A percentile compares a stretch with the other conserved stretches of the same genome.
phyloP scores from a whole-genome alignment of 805 yeast genomes.

The Ogataea pilisensis region DNA sequence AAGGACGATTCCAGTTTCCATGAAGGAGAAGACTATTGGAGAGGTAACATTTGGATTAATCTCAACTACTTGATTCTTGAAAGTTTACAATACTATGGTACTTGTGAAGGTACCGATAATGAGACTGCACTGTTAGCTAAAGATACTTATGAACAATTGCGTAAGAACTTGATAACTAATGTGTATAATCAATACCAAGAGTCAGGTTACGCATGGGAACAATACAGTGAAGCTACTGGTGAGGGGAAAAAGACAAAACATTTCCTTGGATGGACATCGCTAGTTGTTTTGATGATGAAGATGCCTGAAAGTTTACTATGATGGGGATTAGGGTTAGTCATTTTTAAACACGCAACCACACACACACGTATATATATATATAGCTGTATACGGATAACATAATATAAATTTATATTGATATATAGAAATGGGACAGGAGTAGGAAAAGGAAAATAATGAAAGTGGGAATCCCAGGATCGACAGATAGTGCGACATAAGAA shows the following conservation, averaged over 20 bases:
- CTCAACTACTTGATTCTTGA: conserved; percentile 82
- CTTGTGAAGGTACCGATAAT: conserved; percentile 27
- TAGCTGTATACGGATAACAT: no score
- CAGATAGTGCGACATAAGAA: no score
- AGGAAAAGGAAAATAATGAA: no score
- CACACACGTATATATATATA: no score
- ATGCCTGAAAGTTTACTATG: conserved; percentile 52
- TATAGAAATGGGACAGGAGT: no score
- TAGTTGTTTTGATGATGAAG: conserved; percentile 74
- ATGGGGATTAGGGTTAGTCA: no score
- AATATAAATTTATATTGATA: no score
- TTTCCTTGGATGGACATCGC: conserved; percentile 92
- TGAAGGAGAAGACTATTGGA: conserved; percentile 89
- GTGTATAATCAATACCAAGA: conserved; percentile 62
- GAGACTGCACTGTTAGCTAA: conserved; percentile 37
- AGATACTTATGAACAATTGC: conserved; percentile 52
- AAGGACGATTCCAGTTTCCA: conserved; percentile 61
- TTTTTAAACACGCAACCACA: no score
- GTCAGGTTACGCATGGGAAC: conserved; percentile 89
- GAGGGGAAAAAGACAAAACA: conserved; percentile 77
- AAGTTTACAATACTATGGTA: conserved; percentile 54
- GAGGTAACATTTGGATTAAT: conserved; percentile 91
- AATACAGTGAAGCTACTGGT: conserved; percentile 77
- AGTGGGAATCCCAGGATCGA: no score
- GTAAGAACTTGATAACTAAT: conserved; percentile 65